A percentile compares a stretch with the other conserved stretches of the same genome.
phyloP scores from a whole-genome alignment of 805 yeast species.

The Metschnikowia corniflorae region DNA sequence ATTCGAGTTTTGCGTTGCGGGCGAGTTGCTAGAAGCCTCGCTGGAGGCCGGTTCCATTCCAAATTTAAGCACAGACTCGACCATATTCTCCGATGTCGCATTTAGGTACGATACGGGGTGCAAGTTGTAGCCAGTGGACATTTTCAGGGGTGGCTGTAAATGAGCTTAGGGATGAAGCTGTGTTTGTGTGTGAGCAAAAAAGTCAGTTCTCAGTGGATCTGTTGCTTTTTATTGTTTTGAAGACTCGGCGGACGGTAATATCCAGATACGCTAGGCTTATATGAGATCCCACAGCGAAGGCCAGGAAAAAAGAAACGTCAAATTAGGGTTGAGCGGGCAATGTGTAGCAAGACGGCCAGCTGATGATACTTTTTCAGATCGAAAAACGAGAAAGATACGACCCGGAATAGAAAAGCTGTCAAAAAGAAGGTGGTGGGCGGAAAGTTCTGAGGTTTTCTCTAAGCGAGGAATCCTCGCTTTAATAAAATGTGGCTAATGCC shows the following conservation, averaged over 20 bases:
- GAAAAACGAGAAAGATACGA: too few relatives aligned
- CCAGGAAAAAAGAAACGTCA: neutral
- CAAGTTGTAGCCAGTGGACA: constrained; percentile 37
- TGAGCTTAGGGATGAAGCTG: neutral
- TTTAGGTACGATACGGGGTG: constrained; percentile 45
- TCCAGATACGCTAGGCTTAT: neutral
- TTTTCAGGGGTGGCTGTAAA: neutral
- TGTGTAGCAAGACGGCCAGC: too few relatives aligned
- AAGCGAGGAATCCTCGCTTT: too few relatives aligned
- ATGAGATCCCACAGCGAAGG: neutral
- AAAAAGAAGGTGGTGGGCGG: neutral
- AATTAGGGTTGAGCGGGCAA: too few relatives aligned
- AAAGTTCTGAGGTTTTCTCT: too few relatives aligned
- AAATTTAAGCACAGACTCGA: constrained; percentile 26
- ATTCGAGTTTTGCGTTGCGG: constrained; percentile 25
- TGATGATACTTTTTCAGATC: too few relatives aligned
- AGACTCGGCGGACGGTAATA: neutral
- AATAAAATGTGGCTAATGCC: too few relatives aligned
- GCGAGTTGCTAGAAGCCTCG: constrained; percentile 22
- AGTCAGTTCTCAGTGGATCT: neutral
- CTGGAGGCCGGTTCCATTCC: constrained; percentile 27
- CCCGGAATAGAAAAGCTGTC: neutral
- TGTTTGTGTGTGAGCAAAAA: neutral
- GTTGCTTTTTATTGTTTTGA: too few relatives aligned
- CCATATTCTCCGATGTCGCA: constrained; percentile 26